A percentile compares a stretch with the other conserved stretches of the same genome.
phyloP scores from a whole-genome alignment of 768 basidiomycete genomes.

The Suillus brevipes region DNA sequence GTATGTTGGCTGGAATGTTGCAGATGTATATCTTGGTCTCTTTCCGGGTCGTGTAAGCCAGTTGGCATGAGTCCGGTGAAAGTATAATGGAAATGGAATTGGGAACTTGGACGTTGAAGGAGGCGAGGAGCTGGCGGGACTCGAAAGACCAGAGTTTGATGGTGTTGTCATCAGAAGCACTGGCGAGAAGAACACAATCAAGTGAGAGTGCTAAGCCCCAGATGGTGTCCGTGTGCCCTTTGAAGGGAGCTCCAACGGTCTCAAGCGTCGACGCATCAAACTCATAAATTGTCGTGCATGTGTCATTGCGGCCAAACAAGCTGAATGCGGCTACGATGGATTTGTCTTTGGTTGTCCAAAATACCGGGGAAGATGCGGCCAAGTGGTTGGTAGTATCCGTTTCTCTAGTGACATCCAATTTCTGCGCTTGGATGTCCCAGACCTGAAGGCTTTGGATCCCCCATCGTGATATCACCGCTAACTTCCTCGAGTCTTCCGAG shows the following conservation, averaged over 20 bases:
- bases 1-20: background rate
- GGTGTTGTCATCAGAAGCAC: background rate
- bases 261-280: background rate
- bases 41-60: background rate
- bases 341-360: background rate
- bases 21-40: background rate
- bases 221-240: background rate
- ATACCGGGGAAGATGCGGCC: too few relatives aligned
- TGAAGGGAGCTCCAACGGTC: background rate
- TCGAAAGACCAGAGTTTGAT: background rate
- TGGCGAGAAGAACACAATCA: background rate
- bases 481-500: background rate
- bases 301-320: background rate
- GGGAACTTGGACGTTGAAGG: background rate
- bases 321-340: background rate
- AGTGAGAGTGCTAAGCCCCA: background rate
- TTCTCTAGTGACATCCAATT: background rate
- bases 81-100: fast-evolving
- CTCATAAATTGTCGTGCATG: background rate
- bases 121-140: background rate
- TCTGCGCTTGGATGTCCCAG: background rate
- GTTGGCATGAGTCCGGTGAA: background rate
- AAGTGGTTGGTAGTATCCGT: too few relatives aligned
- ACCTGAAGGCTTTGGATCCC: background rate
- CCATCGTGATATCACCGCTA: background rate